Base-by-base conservation (phyloP, 192 early-diverging fungal species). In the Phycomyces blakesleeanus region DNA sequence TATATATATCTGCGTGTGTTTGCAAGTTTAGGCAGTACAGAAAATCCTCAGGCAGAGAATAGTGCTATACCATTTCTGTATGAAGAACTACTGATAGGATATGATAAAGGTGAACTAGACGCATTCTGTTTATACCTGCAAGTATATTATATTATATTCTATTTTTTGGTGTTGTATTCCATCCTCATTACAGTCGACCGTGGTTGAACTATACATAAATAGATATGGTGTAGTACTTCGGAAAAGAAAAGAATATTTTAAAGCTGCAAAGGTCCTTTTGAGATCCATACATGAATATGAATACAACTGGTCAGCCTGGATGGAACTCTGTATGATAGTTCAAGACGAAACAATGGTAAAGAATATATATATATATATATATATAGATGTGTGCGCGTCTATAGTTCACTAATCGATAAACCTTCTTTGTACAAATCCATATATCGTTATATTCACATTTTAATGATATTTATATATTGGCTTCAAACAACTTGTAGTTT, bases 281-380 rank as follows among this genome's bases (percentile, higher is more conserved):
- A 64, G 80, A 55, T 89, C 94, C 10, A 72, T 98, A 0, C 63
- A 71, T 16, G 66, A 66, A 66, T 95, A 85, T 67, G 89, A 86
- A 26, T 93, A 78, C 75, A 93, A 95, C 71, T 97, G 93, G 93
- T 90, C 87, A 53, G 92, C 93, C 21, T 98, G 96, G 96, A 66
- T 83, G 53, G 92, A 90, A 44, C 75, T 97, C 1, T 85, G 73
- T 6, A 61, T 75, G 9, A 79, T 82, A 49, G 59, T 91, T 7
- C 68, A 75, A 51, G 63, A 75, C 6, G 64, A 62, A 18, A 71
- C 77, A n/a, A 67, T 69, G 55, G 72, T 65, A 58, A 73, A 3
- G 14, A 47, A 14, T 41, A 41, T 41, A n/a, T 41, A 6, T 14
- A 41, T 41, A 6, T 14, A 10, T 41, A 14, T 41, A 10, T 41